phyloP scores from a whole-genome alignment of 352 stramenopile genomes.

The Pythium dissotocum region DNA sequence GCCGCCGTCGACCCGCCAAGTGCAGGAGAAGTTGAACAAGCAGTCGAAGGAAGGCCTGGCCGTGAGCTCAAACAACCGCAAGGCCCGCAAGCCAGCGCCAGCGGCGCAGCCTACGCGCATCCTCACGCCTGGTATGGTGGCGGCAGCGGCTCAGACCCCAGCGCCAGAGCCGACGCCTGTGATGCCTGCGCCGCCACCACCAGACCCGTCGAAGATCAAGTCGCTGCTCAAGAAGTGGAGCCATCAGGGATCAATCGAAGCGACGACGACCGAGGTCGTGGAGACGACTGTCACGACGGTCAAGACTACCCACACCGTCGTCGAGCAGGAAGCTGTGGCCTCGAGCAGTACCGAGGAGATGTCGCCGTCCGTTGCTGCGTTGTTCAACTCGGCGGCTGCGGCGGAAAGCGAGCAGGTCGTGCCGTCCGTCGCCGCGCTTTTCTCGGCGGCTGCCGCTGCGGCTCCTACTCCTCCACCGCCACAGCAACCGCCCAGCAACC shows the following conservation, averaged over 20 bases:
- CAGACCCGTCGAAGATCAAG: conserved; percentile 62
- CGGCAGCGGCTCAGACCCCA: conserved; percentile 3
- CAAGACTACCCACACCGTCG: background rate
- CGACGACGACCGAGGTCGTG: background rate
- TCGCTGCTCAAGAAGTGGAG: conserved; percentile 68
- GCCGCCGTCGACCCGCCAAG: conserved; percentile 1
- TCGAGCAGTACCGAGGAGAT: conserved; percentile 26
- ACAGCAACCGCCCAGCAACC: conserved; percentile 16
- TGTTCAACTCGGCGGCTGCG: conserved; percentile 43
- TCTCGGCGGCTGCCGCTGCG: conserved; percentile 32
- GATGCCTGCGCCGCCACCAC: conserved; percentile 30
- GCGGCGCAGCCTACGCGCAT: conserved; percentile 11
- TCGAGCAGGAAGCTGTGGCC: background rate
- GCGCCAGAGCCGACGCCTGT: conserved; percentile 1
- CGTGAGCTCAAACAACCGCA: conserved; percentile 25
- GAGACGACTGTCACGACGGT: background rate
- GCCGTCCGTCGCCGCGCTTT: conserved; percentile 49
- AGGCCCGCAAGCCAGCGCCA: conserved; percentile 20
- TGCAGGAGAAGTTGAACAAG: conserved; percentile 18
- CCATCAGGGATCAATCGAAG: conserved; percentile 24
- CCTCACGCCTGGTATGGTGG: conserved; percentile 16
- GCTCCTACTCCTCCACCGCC: conserved; percentile 4
- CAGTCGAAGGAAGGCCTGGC: conserved; percentile 1
- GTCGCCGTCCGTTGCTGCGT: conserved; percentile 40
- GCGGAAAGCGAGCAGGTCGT: conserved; percentile 26